Evolutionary conservation across 2,329 filamentous ascomycete species (phyloP).

Genomic region (Pseudohalonectria lignicola): DNA sequence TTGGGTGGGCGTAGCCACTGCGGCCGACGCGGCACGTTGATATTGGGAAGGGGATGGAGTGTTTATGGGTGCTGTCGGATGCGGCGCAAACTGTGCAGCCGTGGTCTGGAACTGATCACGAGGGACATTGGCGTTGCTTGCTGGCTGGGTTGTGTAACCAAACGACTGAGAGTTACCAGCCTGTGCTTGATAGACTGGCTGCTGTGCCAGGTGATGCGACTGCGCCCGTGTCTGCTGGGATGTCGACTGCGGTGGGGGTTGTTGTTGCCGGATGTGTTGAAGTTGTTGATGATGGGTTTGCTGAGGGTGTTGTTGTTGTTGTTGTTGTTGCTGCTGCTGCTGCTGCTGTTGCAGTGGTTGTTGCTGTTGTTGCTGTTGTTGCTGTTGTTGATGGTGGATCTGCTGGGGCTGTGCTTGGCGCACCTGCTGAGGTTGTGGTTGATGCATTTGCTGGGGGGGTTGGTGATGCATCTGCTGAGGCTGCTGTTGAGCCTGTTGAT

Average conservation of each 20-base stretch:
- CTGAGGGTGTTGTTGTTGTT: too few species aligned
- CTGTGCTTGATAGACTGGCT: not conserved
- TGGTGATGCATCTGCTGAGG: constrained; percentile 7
- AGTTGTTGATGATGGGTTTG: constrained; percentile 1
- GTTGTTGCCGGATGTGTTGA: not conserved
- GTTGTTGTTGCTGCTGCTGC: not conserved
- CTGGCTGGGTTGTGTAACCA: not conserved
- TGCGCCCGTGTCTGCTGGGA: too few species aligned
- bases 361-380: constrained; percentile 3
- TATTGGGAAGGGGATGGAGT: too few species aligned
- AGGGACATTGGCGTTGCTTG: too few species aligned
- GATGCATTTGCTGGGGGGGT: not conserved
- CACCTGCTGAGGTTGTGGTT: not conserved
- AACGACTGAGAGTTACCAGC: not conserved
- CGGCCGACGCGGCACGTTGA: too few species aligned
- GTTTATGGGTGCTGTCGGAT: not conserved
- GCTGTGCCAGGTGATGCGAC: too few species aligned
- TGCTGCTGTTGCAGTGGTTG: not conserved
- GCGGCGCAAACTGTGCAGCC: not conserved
- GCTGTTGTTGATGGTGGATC: constrained; percentile 1
- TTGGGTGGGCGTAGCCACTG: too few species aligned
- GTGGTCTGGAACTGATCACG: too few species aligned
- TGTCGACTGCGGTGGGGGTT: too few species aligned
- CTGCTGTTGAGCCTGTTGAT: constrained; percentile 3
- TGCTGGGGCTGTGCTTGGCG: not conserved